These are phyloP conservation scores for Phaeophleospora eucalypticola DNA, from an alignment of 2,329 filamentous ascomycete genomes.

Conservation along the genomic window DNA sequence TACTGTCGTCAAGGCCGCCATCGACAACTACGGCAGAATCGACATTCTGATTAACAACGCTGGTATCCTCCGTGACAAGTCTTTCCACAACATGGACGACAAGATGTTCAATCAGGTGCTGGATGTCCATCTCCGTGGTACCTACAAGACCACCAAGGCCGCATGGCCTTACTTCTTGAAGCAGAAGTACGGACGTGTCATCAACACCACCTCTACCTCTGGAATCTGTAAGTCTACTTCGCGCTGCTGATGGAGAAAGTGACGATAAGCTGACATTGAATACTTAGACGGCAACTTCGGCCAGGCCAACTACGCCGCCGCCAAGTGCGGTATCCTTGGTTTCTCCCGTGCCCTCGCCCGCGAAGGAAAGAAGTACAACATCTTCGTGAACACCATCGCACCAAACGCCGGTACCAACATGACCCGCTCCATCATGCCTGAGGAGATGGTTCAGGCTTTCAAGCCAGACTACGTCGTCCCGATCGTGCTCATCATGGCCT, in stretches of 20 bases:
- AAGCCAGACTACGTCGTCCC: conserved; percentile 98
- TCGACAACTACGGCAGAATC: conserved; percentile 88
- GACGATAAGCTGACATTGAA: no score
- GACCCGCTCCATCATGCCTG: conserved; percentile 89
- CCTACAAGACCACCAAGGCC: conserved; percentile 94
- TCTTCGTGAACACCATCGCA: conserved; percentile 95
- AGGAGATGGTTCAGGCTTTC: conserved; percentile 97
- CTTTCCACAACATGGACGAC: conserved; percentile 96
- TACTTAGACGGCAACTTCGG: conserved; percentile 96
- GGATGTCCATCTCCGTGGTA: conserved; percentile 88
- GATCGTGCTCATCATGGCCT: conserved; percentile 79
- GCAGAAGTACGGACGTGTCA: conserved; percentile 94
- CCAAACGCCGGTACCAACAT: conserved; percentile 95
- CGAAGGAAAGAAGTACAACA: conserved; percentile 96
- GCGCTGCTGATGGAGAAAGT: no score
- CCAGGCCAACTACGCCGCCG: conserved; percentile 91
- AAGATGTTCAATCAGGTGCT: conserved; percentile 87
- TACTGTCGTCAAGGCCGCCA: conserved; percentile 82
- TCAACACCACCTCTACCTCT: conserved; percentile 95
- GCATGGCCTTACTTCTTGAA: conserved; percentile 97
- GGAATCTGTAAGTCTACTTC: conserved; percentile 68
- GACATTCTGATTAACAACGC: conserved; percentile 98
- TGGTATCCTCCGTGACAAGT: conserved; percentile 95
- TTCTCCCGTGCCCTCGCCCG: conserved; percentile 89
- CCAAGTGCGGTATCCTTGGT: conserved; percentile 73